phyloP scores from a whole-genome alignment of 2,329 filamentous ascomycete species.

The Canariomyces notabilis region DNA sequence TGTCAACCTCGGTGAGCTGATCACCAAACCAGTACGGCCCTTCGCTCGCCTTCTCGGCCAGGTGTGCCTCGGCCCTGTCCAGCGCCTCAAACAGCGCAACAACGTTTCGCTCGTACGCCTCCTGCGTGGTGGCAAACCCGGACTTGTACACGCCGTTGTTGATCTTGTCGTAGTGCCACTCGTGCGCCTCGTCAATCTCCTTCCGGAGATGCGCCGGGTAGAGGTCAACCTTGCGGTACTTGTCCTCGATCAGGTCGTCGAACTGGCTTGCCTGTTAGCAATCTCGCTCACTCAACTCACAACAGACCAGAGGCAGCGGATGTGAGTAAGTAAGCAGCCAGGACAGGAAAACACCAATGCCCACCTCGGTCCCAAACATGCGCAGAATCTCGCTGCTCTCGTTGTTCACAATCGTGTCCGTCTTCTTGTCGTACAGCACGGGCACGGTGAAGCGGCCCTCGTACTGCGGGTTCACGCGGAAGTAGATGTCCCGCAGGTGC shows the following conservation, averaged over 20 bases:
- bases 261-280: conserved; percentile 45
- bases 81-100: conserved; percentile 67
- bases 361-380: conserved; percentile 74
- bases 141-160: conserved; percentile 71
- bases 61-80: conserved; percentile 69
- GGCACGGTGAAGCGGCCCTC: conserved; percentile 81
- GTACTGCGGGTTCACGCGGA: conserved; percentile 66
- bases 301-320: too few relatives aligned
- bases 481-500: conserved; percentile 75
- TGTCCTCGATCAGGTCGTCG: conserved; percentile 59
- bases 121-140: conserved; percentile 79
- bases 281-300: not conserved
- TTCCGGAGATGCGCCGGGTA: conserved; percentile 60
- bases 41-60: conserved; percentile 36
- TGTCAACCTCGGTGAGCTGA: conserved; percentile 73
- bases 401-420: conserved; percentile 77
- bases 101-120: conserved; percentile 75
- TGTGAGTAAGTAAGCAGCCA: not conserved
- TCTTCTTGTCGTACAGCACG: conserved; percentile 74
- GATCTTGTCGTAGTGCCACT: conserved; percentile 72
- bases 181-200: conserved; percentile 71
- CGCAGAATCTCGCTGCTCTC: conserved; percentile 90
- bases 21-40: conserved; percentile 73
- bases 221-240: conserved; percentile 58
- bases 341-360: conserved; percentile 2